Percentiles rank a stretch among this genome's conserved stretches.
phyloP scores from a whole-genome alignment of 768 basidiomycete species.

The Scleroderma citrinum region DNA sequence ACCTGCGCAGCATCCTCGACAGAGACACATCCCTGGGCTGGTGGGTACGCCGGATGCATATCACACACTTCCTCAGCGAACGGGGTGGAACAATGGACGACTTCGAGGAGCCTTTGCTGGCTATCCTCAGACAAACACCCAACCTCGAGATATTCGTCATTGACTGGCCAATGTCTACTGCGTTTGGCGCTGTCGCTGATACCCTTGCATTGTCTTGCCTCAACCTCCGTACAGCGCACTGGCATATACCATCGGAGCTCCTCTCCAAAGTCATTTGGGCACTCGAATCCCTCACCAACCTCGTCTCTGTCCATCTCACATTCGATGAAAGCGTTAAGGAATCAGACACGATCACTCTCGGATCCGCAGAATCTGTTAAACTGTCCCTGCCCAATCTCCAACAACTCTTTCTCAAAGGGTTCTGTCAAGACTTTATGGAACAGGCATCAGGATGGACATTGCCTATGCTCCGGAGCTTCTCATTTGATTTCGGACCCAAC shows the following conservation, averaged over 20 bases:
- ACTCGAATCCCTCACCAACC: conserved; percentile 51
- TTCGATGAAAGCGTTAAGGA: conserved; percentile 31
- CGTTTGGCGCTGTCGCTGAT: conserved; percentile 61
- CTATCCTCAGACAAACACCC: conserved; percentile 59
- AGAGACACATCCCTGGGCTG: conserved; percentile 52
- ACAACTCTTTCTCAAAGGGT: conserved; percentile 58
- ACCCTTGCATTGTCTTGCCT: conserved; percentile 48
- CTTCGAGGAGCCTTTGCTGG: conserved; percentile 48
- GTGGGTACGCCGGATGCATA: conserved; percentile 71
- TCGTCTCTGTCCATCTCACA: conserved; percentile 53
- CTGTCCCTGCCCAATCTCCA: conserved; percentile 50
- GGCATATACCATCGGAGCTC: conserved; percentile 49
- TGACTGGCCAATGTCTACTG: conserved; percentile 54
- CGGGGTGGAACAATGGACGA: conserved; percentile 40
- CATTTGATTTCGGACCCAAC: conserved; percentile 42
- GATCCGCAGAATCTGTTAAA: conserved; percentile 52
- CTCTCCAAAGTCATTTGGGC: conserved; percentile 70
- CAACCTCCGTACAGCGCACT: conserved; percentile 55
- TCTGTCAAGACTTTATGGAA: conserved; percentile 61
- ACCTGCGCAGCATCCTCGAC: conserved; percentile 48
- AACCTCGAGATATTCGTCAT: conserved; percentile 71
- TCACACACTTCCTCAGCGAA: conserved; percentile 45
- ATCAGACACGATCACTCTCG: conserved; percentile 47
- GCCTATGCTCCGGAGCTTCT: conserved; percentile 51
- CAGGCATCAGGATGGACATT: conserved; percentile 63